Evolutionary conservation across 805 yeast species (phyloP), one percentile per base, ranked within the genome.

Genomic region (Sugiyamaella mastotermitis): DNA sequence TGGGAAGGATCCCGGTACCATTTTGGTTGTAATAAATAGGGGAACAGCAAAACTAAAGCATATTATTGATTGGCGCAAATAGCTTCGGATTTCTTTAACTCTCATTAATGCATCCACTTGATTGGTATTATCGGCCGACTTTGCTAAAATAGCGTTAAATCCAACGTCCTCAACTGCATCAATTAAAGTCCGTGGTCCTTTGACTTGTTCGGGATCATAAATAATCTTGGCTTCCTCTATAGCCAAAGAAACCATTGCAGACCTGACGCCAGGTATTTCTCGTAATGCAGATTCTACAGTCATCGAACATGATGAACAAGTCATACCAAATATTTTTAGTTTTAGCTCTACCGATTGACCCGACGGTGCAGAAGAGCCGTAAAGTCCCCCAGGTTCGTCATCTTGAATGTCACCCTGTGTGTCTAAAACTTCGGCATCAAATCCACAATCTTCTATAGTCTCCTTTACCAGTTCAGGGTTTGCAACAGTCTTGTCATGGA

Each of bases 381-480:
- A 20, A 22, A 17, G 11, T n/a, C 26, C 26, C n/a, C 26, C 26
- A 10, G n/a, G 11, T 23, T 23, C 26, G 10, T 23, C 26, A 43
- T 40, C 9, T 9, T 37, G 27, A n/a, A n/a, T n/a, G n/a, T n/a
- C n/a, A n/a, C n/a, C n/a, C n/a, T n/a, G n/a, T n/a, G 11, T 19
- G 18, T 38, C 32, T 50, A 47, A 50, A 3, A 60, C 32, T 2
- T 45, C 45, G 6, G 76, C 77, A 31, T 76, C 87, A 52, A 82
- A 84, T 4, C 95, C 95, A 45, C 80, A 74, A 50, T 80, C 83
- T 43, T 85, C 94, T 11, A 88, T 71, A 2, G 76, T 61, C 16
- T 72, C 75, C 19, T 57, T 55, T 1, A 87, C 54, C 3, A 49
- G 50, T 1, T 63, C 70, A 3, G 37, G 60, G 1, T 54, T 43